Conservation (phyloP, 2,329 filamentous ascomycete genomes). For the Colletotrichum sp. region DNA sequence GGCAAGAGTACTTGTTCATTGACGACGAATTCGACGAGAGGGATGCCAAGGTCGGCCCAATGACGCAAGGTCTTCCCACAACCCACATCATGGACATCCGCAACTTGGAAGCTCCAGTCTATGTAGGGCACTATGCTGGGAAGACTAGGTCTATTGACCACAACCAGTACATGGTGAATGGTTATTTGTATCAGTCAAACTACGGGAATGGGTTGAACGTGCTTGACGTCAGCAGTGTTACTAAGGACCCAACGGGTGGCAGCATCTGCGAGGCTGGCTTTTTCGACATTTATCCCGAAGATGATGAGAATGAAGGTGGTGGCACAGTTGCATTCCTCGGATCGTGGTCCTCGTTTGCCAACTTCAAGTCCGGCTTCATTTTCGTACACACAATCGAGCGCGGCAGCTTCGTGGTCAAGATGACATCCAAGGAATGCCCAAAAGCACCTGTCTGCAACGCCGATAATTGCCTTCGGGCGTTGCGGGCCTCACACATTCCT, state of each 20-base stretch:
- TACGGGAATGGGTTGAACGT: conserved; percentile 46
- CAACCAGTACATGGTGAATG: conserved; percentile 48
- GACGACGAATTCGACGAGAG: conserved; percentile 57
- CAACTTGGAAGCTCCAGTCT: conserved; percentile 41
- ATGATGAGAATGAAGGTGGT: conserved; percentile 25
- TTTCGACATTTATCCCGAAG: conserved; percentile 50
- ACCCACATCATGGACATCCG: conserved; percentile 54
- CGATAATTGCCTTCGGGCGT: conserved; percentile 25
- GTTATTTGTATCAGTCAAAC: conserved; percentile 48
- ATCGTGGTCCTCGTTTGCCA: conserved; percentile 25
- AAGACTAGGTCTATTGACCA: conserved; percentile 35
- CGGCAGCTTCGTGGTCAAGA: conserved; percentile 25
- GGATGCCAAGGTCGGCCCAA: conserved; percentile 40
- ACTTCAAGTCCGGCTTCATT: conserved; percentile 25
- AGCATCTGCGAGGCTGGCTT: conserved; percentile 46
- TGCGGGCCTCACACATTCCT: conserved; percentile 20
- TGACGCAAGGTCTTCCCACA: conserved; percentile 44
- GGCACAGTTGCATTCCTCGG: conserved; percentile 22
- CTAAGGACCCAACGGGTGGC: conserved; percentile 38
- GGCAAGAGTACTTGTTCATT: conserved; percentile 46
- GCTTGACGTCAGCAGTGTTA: conserved; percentile 34
- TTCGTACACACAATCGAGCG: conserved; percentile 27
- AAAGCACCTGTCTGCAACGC: conserved; percentile 22
- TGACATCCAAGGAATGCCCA: conserved; percentile 23
- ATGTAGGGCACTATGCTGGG: conserved; percentile 45